These are phyloP conservation scores for Coemansia sp. DNA, from an alignment of 192 early-diverging fungal species.

Conservation along the genomic window DNA sequence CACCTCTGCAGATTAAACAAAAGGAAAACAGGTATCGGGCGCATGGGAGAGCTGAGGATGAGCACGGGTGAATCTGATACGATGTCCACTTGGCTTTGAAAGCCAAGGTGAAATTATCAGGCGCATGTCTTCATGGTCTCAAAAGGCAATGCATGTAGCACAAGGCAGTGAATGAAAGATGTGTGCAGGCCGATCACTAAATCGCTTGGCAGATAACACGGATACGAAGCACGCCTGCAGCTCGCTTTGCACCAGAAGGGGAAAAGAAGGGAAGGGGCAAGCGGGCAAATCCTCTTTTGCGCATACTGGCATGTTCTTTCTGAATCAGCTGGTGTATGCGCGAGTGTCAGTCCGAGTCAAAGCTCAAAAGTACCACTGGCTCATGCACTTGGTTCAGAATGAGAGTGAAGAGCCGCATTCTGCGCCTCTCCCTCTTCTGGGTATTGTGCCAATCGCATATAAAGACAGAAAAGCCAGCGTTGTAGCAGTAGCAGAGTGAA, in stretches of 20 bases:
- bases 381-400: background rate
- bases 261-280: background rate
- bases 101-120: background rate
- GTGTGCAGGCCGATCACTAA: conserved; percentile 2
- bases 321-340: background rate
- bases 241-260: background rate
- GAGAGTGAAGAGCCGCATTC: conserved; percentile 1
- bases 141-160: conserved; percentile 1
- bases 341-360: background rate
- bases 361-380: background rate
- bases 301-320: background rate
- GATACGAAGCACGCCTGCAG: background rate
- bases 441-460: conserved; percentile 1
- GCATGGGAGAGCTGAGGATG: background rate
- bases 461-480: background rate
- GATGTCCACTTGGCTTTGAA: background rate
- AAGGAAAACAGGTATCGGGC: background rate
- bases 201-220: background rate
- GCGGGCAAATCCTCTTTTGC: conserved; percentile 3
- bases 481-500: conserved; percentile 2
- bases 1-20: background rate
- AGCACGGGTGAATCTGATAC: background rate
- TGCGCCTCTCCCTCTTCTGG: background rate
- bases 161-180: background rate
- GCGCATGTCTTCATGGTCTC: background rate